Base-by-base conservation (phyloP, 495 filamentous ascomycete species). In the Letharia columbiana region DNA sequence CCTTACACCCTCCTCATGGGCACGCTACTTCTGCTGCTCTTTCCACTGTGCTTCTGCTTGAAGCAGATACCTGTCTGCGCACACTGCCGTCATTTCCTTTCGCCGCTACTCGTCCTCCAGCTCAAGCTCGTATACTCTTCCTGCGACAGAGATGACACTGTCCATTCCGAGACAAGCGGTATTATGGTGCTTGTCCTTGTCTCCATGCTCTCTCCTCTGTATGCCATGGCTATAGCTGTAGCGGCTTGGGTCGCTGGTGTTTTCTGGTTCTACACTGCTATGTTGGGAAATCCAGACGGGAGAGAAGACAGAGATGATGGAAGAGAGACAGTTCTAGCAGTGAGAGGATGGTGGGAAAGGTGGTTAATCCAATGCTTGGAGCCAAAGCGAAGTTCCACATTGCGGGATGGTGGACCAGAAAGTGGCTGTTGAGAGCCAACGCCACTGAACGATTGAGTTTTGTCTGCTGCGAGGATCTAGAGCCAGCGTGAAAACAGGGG, bases 201-300 rank as follows among this genome's bases (percentile, higher is more conserved):
- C 33, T 77, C 85, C 40, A 60, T 84, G 1, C 67, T 86, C 28
- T 83, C 83, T 7, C 83, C 85, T 0, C 68, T 88, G 33, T 71
- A 85, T 28, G 81, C 81, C 59, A 69, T 86, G 1, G 79, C 76
- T 18, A 74, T 86, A 13, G 77, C 84, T 3, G 75, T 86, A 20
- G 78, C 79, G 5, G 78, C 81, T 13, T 89, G 86, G 86, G 81
- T 80, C 0, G 80, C 84, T 0, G 86, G 83, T 2, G 79, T 78
- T 52, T 89, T 87, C 75, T 89, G 86, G 86, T 73, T 84, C 63
- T 86, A 83, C 66, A 78, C 85, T 37, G 80, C 79, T 70, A 78
- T 88, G 13, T 71, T 89, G 49, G 86, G 86, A 2, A 82, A 81
- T 60, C 85, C 84, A 45, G 83, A 85, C 47, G 83, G 83, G n/a